Evolutionary conservation across 2,329 filamentous ascomycete genomes (phyloP), one percentile per base, ranked within the genome.

Genomic region (Aureobasidium uvarum): DNA sequence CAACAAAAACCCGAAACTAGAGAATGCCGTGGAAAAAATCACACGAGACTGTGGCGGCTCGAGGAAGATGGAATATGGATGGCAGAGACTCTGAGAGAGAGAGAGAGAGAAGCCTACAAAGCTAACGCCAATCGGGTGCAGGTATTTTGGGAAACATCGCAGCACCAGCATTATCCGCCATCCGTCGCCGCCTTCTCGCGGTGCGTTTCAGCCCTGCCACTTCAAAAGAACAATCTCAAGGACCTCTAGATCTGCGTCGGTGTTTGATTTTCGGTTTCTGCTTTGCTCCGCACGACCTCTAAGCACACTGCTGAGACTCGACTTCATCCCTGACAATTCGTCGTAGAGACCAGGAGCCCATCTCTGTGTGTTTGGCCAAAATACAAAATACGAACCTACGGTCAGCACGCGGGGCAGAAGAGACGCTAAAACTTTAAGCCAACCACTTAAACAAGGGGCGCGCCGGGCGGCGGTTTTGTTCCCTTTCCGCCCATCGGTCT

Each of bases 191-290:
- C 52, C 13, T 23, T 8, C 39, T 58, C 39, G 50, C 52, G 56
- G 38, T 60, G 50, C 52, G 56, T 60, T 60, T 60, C 56, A 60
- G 41, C 56, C 41, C 56, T 36, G 28, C 54, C n/a, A 41, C 11
- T 31, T 33, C 50, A 8, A 39, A 55, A 41, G 16, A 18, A 41
- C 20, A 55, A 55, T 39, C 51, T 39, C 33, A 58, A 45, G 23
- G 3, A 45, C 39, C 25, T 2, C 20, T 10, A 25, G 41, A 48
- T 20, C 28, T 60, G 7, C 23, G 16, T 46, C 38, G 33, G 10
- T 48, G 56, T 60, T 46, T 60, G 56, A 48, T 60, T 18, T 48
- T n/a, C 56, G 3, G 28, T 48, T 48, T 58, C 33, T 33, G 3
- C 31, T 16, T 18, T 48, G 41, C 31, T 38, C 18, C 2, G 10